Base-by-base conservation (phyloP, 179 eudicot genomes). In the Nepenthes alata region DNA sequence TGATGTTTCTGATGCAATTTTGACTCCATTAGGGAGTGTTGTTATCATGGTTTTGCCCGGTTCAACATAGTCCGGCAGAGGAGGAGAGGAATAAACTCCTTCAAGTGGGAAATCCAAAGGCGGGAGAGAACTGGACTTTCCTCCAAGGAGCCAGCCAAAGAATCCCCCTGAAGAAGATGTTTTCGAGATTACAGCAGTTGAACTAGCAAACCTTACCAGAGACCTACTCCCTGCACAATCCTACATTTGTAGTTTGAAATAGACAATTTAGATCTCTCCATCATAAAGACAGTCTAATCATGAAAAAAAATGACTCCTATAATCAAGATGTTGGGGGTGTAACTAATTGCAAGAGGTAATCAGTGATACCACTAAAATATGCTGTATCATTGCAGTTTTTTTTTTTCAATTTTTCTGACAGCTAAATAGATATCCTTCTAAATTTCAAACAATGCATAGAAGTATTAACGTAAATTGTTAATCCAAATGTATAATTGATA, bases 11-110 rank as follows among this genome's bases (percentile, higher is more conserved):
- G 98, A 87, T 36, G 98, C 98, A 45, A 93, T 70, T 75, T 77
- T 89, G 70, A 83, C 70, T 16, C 97, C 97, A 78, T 93, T 93
- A 11, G 88, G 60, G 55, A 93, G 98, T 50, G 87, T 89, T 54
- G 97, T 89, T 70, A 93, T 76, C 75, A 68, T 74, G 39, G 97
- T 85, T 77, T 82, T 82, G 12, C 82, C 85, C 12, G 79, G 88
- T 67, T 89, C 91, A 65, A 89, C 81, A 53, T 44, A 61, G 70
- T 93, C 97, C 0, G 97, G 97, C 65, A 89, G 60, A 34, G 97
- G 75, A 61, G 88, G 86, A 13, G 91, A 87, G 34, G 73, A 67
- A 59, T 72, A 47, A 72, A 90, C 81, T 65, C 87, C 95, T 71
- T 83, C 77, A 57, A 93, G 83, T 8, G 94, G 91, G 63, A 89